Base-by-base conservation (phyloP, 1,139 yeast species). In the Pichia sorboxylosa region DNA sequence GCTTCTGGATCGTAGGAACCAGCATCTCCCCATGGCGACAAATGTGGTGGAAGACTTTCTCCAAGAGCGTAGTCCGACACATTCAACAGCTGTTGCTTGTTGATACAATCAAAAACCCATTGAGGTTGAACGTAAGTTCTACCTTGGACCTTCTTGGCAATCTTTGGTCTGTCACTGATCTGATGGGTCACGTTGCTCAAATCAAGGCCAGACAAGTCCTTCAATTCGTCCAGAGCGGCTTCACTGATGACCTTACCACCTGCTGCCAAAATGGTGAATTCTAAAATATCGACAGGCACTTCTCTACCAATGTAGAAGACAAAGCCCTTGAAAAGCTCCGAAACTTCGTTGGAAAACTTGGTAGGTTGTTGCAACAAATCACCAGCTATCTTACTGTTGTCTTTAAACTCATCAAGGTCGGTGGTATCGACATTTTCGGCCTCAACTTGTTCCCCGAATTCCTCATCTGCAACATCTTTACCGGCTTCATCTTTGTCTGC, bases 11-110 rank as follows among this genome's bases (percentile, higher is more conserved):
- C 74, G 58, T 90, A 90, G 34, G 78, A 81, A 47, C 81, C 84
- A 36, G 87, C 73, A 61, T 90, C 97, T 46, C 97, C 97, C 97
- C 98, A 90, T 63, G 99, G 99, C 35, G 94, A 81, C 52, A 92
- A 68, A 59, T 90, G 98, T 27, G 98, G 97, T 29, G 97, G 97
- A 42, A 92, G 67, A 8, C 85, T 64, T 59, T 90, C 97, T 36
- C 99, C 98, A 4, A 95, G 94, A 28, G 92, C 81, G 54, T 90
- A 90, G 37, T 66, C 68, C 36, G 78, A 76, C 17, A 82, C 95
- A 24, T 90, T 71, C 36, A 81, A 65, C 42, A 90, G 66, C 41
- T 69, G 66, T 32, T 74, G 71, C 59, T 80, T 79, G 62, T 90
- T 90, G 45, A 92, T 65, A 51, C 83, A 77, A 55, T 90, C 99